Base-by-base conservation (phyloP, 352 stramenopile species). In the Halophytophthora polymorphica region DNA sequence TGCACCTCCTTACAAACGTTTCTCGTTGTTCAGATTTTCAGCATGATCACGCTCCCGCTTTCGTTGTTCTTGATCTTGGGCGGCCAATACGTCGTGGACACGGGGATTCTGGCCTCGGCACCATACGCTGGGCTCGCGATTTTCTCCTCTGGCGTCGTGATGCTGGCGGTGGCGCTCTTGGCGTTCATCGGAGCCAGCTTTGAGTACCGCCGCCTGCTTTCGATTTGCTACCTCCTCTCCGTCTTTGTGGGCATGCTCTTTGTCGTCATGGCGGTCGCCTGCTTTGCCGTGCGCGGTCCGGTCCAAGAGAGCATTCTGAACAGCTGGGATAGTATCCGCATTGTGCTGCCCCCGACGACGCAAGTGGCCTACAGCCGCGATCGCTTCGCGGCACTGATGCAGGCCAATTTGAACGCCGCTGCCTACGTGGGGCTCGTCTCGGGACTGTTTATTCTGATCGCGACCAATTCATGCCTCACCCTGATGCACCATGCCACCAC, bases 131-230 rank as follows among this genome's bases (percentile, higher is more conserved):
- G 78, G 25, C 79, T 92, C 45, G 66, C 83, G 23, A 69, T 88
- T 33, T 92, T 89, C 50, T 50, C 62, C 10, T 68, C 68, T 29
- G 81, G 81, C 0, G 35, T 75, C 14, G 15, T 88, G 11, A 61
- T 86, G 47, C 58, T 92, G 5, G 28, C 72, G 17, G 69, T 92
- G 22, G 68, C 77, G 5, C 45, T 89, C 19, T 56, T 92, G 12
- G 67, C 77, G 8, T 92, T 92, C 51, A 61, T 89, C 34, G 81
- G 81, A 8, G 72, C 64, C 7, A 78, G 64, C 34, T 88, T 92
- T n/a, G 81, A 92, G 46, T 92, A 92, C 43, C 81, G 81, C 17
- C 73, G 78, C 2, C 64, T 91, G 33, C 66, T 91, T 28, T 88
- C 77, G 2, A 71, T 85, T 11, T 89, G 77, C 37, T 81, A 81